These are phyloP conservation scores for Candida silvicultrix DNA, from an alignment of 805 yeast genomes.

Conservation along the genomic window DNA sequence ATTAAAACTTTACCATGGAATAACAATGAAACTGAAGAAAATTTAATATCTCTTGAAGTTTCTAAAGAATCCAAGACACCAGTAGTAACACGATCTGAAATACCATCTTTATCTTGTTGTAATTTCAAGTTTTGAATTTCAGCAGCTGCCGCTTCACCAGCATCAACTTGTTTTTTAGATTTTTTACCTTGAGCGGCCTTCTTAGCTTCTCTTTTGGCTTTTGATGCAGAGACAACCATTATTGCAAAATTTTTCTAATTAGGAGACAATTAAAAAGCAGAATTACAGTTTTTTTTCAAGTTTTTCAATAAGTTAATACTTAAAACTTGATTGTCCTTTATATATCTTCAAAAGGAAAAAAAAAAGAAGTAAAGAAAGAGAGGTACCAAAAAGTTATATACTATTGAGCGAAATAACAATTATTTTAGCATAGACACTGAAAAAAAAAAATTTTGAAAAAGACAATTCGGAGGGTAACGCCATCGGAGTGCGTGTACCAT, in stretches of 20 bases:
- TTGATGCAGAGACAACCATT: slow-evolving; percentile 65
- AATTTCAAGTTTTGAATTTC: slow-evolving; percentile 81
- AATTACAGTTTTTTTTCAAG: not conserved
- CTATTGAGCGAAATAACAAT: not conserved
- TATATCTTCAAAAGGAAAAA: not conserved
- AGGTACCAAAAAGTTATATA: not conserved
- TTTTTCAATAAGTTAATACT: not conserved
- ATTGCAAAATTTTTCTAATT: not conserved
- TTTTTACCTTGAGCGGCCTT: slow-evolving; percentile 78
- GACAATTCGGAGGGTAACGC: not conserved
- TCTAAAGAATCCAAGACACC: slow-evolving; percentile 89
- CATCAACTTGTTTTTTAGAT: slow-evolving; percentile 40
- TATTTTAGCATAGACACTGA: not conserved
- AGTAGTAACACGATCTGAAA: slow-evolving; percentile 95
- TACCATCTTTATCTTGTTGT: slow-evolving; percentile 90
- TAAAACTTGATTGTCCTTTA: not conserved
- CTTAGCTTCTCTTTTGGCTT: slow-evolving; percentile 98
- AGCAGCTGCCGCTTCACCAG: slow-evolving; percentile 54
- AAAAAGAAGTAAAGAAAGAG: not conserved
- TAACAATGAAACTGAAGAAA: slow-evolving; percentile 81
- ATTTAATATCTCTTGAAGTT: slow-evolving; percentile 91
- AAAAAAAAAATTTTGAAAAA: not conserved
- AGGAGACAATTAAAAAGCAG: not conserved
- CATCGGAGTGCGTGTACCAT: not conserved
- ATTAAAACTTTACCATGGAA: slow-evolving; percentile 97